Evolutionary conservation across 2,329 filamentous ascomycete genomes (phyloP).

Genomic region (Penicillium digitatum): DNA sequence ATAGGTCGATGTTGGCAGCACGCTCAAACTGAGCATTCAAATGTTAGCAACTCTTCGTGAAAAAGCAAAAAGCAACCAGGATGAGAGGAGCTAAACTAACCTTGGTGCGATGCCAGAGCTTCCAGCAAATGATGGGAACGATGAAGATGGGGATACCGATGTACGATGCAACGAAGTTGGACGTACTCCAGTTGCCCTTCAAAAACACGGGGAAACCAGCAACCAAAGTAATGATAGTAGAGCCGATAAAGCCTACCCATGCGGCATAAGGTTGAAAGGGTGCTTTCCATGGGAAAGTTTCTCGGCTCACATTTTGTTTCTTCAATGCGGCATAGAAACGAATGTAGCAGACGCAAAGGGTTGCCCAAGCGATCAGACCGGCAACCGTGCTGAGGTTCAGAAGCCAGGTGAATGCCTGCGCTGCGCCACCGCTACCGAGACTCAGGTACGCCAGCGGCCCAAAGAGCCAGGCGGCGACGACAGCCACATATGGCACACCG

Average conservation of each 20-base stretch:
- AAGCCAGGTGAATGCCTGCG: constrained; percentile 42
- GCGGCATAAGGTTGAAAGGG: constrained; percentile 59
- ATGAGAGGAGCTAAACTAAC: constrained; percentile 20
- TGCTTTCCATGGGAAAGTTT: constrained; percentile 48
- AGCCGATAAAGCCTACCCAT: constrained; percentile 55
- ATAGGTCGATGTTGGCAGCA: constrained; percentile 29
- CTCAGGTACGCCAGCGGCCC: constrained; percentile 43
- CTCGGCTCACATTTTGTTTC: constrained; percentile 37
- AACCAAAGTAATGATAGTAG: constrained; percentile 60
- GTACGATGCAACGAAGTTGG: constrained; percentile 40
- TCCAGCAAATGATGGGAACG: constrained; percentile 44
- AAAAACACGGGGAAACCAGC: constrained; percentile 60
- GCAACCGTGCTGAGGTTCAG: constrained; percentile 46
- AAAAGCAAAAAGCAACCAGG: not conserved
- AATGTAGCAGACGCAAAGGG: constrained; percentile 44
- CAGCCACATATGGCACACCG: constrained; percentile 55
- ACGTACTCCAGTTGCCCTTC: constrained; percentile 32
- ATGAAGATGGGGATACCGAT: constrained; percentile 44
- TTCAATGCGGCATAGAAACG: constrained; percentile 50
- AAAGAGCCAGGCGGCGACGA: constrained; percentile 52
- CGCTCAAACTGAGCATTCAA: constrained; percentile 21
- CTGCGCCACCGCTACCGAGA: constrained; percentile 35
- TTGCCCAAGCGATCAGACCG: constrained; percentile 50
- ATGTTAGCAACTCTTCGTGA: not conserved
- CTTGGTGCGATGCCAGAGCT: constrained; percentile 39